phyloP scores from a whole-genome alignment of 202 grass and related monocot species.

The Carex arenaria region DNA sequence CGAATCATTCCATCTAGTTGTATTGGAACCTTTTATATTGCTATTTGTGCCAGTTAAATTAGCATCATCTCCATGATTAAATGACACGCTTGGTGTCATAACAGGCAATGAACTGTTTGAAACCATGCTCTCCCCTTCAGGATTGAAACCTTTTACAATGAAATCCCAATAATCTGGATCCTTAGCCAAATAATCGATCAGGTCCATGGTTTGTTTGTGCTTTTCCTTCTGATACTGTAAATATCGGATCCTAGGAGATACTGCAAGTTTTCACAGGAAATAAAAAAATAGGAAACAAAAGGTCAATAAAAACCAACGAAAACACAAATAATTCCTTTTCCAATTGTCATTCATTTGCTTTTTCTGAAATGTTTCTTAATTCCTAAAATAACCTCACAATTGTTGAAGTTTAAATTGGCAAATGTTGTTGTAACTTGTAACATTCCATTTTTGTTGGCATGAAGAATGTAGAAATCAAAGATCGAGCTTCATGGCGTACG shows the following conservation, averaged over 20 bases:
- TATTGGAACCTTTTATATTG: neutral
- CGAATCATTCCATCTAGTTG: neutral
- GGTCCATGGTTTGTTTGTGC: slow-evolving; percentile 14
- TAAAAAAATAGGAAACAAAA: neutral
- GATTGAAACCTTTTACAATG: neutral
- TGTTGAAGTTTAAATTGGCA: neutral
- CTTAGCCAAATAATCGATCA: slow-evolving; percentile 9
- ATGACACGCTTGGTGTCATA: neutral
- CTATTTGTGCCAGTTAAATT: neutral
- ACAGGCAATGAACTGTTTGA: neutral
- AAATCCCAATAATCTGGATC: neutral
- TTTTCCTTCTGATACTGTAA: slow-evolving; percentile 10
- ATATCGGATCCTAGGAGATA: neutral
- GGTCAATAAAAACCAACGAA: neutral
- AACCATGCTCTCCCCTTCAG: neutral
- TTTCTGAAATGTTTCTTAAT: neutral
- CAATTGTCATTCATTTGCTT: neutral
- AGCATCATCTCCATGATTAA: neutral
- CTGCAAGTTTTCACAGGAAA: neutral
- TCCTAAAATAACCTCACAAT: neutral
- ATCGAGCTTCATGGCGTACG: neutral
- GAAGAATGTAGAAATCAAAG: neutral
- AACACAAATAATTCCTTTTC: neutral
- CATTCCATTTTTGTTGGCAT: neutral
- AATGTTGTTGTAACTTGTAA: neutral